These are phyloP conservation scores for Lasiodiplodia sp. DNA, from an alignment of 2,329 filamentous ascomycete species.

Conservation along the genomic window DNA sequence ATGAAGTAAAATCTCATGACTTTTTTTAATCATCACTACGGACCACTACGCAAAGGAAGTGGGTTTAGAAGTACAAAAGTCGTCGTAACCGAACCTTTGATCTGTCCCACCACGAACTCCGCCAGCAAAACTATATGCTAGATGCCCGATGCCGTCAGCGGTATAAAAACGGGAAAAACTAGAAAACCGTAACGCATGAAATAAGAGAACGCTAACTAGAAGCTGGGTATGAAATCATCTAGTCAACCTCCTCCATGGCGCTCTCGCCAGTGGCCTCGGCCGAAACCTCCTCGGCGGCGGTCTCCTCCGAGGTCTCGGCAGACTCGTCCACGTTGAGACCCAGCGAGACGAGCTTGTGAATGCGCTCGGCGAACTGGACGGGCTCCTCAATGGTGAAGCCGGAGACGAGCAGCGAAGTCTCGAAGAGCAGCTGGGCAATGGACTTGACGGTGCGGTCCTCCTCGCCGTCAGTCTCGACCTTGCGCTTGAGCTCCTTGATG, in stretches of 20 bases:
- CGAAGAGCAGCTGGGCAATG: constrained; percentile 97
- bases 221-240: constrained; percentile 46
- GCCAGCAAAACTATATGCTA: constrained; percentile 26
- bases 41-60: constrained; percentile 27
- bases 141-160: constrained; percentile 28
- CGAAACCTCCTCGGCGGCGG: constrained; percentile 65
- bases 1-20: constrained; percentile 28
- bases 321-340: constrained; percentile 98
- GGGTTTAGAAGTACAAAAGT: constrained; percentile 27
- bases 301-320: constrained; percentile 71
- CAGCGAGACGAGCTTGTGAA: constrained; percentile 99
- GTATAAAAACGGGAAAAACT: constrained; percentile 22
- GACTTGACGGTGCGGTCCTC: constrained; percentile 99
- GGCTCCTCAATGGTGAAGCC: constrained; percentile 99
- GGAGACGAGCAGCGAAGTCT: constrained; percentile 97
- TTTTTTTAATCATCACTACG: constrained; percentile 27
- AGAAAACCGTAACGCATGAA: constrained; percentile 26
- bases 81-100: constrained; percentile 28
- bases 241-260: constrained; percentile 99
- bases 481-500: constrained; percentile 99
- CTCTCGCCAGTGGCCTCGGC: constrained; percentile 78
- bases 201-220: constrained; percentile 25
- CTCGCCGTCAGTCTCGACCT: constrained; percentile 97
- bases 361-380: constrained; percentile 96
- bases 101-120: constrained; percentile 29